Conservation (phyloP, 306 rosid species). For the Cucurbita ficifolia region DNA sequence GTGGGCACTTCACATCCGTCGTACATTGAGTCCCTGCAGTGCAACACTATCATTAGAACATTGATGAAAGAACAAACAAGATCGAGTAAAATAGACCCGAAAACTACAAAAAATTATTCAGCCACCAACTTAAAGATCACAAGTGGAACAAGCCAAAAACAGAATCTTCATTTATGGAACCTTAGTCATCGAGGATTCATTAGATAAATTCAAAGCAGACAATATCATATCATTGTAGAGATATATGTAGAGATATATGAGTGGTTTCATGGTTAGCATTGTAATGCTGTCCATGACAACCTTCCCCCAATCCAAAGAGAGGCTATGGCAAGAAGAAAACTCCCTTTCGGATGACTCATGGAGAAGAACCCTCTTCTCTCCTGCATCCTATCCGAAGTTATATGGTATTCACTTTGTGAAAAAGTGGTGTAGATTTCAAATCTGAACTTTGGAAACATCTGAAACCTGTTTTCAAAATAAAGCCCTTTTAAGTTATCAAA, state of each 20-base stretch:
- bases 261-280: slow-evolving; percentile 4
- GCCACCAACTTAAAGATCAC: not conserved
- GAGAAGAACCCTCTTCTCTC: not conserved
- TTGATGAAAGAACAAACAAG: not conserved
- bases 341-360: not conserved
- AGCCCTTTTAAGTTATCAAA: not conserved
- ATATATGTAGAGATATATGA: too few species aligned
- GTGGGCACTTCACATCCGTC: slow-evolving; percentile 44
- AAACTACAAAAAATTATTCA: not conserved
- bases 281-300: slow-evolving; percentile 32
- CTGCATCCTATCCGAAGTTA: not conserved
- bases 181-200: not conserved
- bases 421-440: not conserved
- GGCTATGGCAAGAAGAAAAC: slow-evolving; percentile 3
- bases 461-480: not conserved
- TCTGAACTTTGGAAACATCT: not conserved
- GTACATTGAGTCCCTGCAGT: slow-evolving; percentile 38
- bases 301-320: slow-evolving; percentile 1
- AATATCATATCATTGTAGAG: too few species aligned
- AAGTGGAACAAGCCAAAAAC: not conserved
- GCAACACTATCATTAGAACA: not conserved
- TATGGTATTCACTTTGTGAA: too few species aligned
- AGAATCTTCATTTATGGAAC: not conserved
- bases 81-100: not conserved
- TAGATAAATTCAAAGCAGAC: not conserved